phyloP scores from a whole-genome alignment of 495 filamentous ascomycete genomes.

The Annulohypoxylon stygium region DNA sequence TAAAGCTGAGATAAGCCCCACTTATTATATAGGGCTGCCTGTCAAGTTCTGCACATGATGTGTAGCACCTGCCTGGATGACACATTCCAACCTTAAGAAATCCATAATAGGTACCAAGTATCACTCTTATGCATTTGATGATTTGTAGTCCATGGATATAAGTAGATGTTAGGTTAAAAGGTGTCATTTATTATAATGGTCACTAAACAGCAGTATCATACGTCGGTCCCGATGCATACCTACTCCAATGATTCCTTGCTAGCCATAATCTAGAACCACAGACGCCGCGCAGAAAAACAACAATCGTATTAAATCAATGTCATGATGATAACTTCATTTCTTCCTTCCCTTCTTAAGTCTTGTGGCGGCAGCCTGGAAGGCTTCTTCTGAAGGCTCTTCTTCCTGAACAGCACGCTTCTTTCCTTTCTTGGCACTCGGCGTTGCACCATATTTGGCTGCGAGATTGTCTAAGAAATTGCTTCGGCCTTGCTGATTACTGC shows the following conservation, averaged over 20 bases:
- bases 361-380: slow-evolving; percentile 68
- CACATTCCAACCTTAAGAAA: not conserved
- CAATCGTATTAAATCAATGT: not conserved
- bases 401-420: slow-evolving; percentile 63
- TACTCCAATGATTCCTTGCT: slow-evolving; percentile 29
- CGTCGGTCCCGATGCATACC: slow-evolving; percentile 16
- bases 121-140: not conserved
- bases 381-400: slow-evolving; percentile 75
- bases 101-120: not conserved
- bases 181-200: not conserved
- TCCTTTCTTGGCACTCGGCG: slow-evolving; percentile 58
- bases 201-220: slow-evolving; percentile 4
- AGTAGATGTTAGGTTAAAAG: not conserved
- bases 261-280: slow-evolving; percentile 41
- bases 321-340: slow-evolving; percentile 31
- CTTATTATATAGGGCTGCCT: slow-evolving; percentile 18
- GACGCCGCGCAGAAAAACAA: slow-evolving; percentile 25
- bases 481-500: slow-evolving; percentile 54
- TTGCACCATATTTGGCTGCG: slow-evolving; percentile 78
- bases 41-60: not conserved
- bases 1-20: slow-evolving; percentile 17
- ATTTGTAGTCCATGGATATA: too few relatives aligned
- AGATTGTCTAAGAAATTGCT: slow-evolving; percentile 73
- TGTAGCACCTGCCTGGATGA: slow-evolving; percentile 2
- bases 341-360: slow-evolving; percentile 61